Evolutionary conservation across 169 alveolate species (phyloP), one percentile per base, ranked within the genome.

Genomic region (Besnoitia besnoiti): DNA sequence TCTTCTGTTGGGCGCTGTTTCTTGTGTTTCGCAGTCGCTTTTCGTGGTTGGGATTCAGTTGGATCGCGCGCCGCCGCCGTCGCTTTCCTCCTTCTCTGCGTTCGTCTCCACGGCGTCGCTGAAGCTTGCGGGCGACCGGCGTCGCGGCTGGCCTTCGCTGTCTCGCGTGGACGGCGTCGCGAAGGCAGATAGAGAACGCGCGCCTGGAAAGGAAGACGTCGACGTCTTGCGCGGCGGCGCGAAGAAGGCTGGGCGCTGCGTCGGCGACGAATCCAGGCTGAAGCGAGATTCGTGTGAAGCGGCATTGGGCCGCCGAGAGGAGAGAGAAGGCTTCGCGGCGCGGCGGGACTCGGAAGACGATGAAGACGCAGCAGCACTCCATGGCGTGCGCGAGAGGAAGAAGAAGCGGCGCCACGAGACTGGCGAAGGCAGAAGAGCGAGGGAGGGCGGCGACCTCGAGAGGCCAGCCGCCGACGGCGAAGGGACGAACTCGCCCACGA

Each of bases 41-140:
- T 67, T 33, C 44, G 3, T 67, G 42, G 39, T 35, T n/a, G 80
- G 80, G 2, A 33, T 67, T n/a, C 44, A 35, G 40, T 42, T 67
- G 80, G 80, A 67, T 37, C 80, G 80, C 24, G n/a, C 44, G 80
- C 46, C 80, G 80, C 80, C 80, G 40, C 47, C 80, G 39, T 2
- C 80, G 40, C 39, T 67, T 1, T 1, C 80, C 12, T 35, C 47
- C 42, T 33, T 55, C 67, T 21, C 67, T 55, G 67, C 67, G 30
- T 55, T 55, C 67, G 24, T 55, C 33, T 19, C n/a, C 4, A 21
- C 67, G 12, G 12, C 67, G 67, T 3, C 67, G 5, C 27, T 55
- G 67, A 49, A 49, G 55, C 5, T 49, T 5, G 24, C 14, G 24
- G 55, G 55, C 55, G 55, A 49, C 24, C 5, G 14, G 55, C 55